Evolutionary conservation across 257 asterid genomes (phyloP).

Genomic region (Solanum bulbocastanum): DNA sequence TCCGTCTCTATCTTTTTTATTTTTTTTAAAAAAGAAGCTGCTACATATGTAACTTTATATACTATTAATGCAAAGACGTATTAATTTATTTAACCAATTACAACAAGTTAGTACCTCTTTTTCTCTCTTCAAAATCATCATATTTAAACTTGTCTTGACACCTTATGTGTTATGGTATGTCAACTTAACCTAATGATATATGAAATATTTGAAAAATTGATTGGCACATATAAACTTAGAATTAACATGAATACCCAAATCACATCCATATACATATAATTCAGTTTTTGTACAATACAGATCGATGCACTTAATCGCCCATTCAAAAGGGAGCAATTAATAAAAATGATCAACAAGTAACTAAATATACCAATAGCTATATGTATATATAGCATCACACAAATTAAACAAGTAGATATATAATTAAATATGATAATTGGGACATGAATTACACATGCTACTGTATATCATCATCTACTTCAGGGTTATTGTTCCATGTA

Average conservation of each 20-base stretch:
- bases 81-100: not conserved
- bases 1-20: not conserved
- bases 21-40: too few relatives aligned
- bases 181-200: not conserved
- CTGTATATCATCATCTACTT: not conserved
- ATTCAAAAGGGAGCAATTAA: not conserved
- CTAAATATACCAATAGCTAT: too few relatives aligned
- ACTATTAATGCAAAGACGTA: not conserved
- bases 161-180: not conserved
- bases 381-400: not conserved
- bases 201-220: not conserved
- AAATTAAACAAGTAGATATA: not conserved
- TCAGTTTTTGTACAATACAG: not conserved
- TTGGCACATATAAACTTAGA: not conserved
- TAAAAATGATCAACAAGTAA: not conserved
- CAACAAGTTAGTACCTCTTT: not conserved
- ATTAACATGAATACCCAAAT: not conserved
- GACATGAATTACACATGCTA: not conserved
- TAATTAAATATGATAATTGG: not conserved
- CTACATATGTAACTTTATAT: not conserved
- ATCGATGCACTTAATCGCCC: not conserved
- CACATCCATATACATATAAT: not conserved
- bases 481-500: not conserved
- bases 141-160: not conserved
- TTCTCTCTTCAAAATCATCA: not conserved